Conservation (phyloP, 108 stramenopile species). For the Cyclotella cryptica region DNA sequence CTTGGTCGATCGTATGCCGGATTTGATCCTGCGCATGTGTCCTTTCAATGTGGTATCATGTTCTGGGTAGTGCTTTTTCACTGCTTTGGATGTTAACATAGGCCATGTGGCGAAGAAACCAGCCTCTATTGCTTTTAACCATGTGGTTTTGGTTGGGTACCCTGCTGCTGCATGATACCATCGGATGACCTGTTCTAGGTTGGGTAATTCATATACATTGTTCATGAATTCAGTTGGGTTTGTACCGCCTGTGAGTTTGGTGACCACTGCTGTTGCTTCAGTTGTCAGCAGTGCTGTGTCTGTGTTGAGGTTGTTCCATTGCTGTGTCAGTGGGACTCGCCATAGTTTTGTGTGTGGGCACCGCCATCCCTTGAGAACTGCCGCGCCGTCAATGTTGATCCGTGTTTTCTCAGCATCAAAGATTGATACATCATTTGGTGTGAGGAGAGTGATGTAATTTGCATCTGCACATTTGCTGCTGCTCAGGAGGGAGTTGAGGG, state of each 20-base stretch:
- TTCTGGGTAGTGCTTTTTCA: constrained; percentile 4
- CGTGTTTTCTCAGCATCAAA: constrained; percentile 15
- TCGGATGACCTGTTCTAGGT: not conserved
- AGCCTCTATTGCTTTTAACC: constrained; percentile 7
- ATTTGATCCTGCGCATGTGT: not conserved
- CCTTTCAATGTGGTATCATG: constrained; percentile 2
- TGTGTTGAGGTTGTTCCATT: not conserved
- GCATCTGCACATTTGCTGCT: constrained; percentile 21
- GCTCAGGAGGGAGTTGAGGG: constrained; percentile 9
- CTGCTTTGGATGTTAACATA: not conserved
- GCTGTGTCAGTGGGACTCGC: not conserved
- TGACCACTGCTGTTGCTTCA: not conserved
- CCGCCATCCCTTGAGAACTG: no score
- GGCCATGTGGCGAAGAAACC: constrained; percentile 22
- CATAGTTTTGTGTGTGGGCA: constrained; percentile 12
- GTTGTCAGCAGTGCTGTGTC: not conserved
- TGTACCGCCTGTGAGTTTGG: not conserved
- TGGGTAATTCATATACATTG: constrained; percentile 17
- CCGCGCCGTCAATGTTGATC: no score
- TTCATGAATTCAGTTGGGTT: not conserved
- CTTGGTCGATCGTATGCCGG: constrained; percentile 11
- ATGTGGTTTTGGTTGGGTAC: constrained; percentile 11
- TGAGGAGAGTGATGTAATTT: constrained; percentile 17
- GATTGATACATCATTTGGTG: not conserved
- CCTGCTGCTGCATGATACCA: constrained; percentile 32